Evolutionary conservation across 257 asterid species (phyloP).

Genomic region (Hygrophila difformis): DNA sequence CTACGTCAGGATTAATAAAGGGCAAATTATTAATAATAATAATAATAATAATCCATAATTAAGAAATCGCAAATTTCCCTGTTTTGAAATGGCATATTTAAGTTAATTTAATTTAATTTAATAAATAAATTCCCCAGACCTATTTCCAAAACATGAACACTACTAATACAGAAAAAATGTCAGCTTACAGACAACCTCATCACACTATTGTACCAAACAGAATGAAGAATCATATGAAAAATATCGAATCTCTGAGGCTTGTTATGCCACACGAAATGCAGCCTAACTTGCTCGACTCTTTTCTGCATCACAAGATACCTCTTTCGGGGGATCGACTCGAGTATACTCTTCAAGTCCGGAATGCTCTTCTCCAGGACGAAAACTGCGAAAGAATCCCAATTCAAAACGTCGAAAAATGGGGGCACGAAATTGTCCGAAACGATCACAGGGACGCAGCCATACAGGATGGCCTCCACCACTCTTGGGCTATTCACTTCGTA

Average conservation of each 20-base stretch:
- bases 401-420: slow-evolving; percentile 65
- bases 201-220: slow-evolving; percentile 74
- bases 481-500: slow-evolving; percentile 88
- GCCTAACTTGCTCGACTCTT: slow-evolving; percentile 67
- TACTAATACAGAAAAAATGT: too few relatives aligned
- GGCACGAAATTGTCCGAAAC: slow-evolving; percentile 82
- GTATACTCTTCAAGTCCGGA: slow-evolving; percentile 62
- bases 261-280: slow-evolving; percentile 83
- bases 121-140: too few relatives aligned
- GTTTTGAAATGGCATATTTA: too few relatives aligned
- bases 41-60: too few relatives aligned
- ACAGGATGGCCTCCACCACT: slow-evolving; percentile 92
- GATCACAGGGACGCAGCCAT: slow-evolving; percentile 85
- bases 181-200: not conserved
- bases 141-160: too few relatives aligned
- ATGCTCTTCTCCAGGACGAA: slow-evolving; percentile 72
- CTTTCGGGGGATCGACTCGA: slow-evolving; percentile 42
- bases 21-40: too few relatives aligned
- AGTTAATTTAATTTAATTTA: too few relatives aligned
- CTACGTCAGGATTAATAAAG: too few relatives aligned
- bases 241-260: slow-evolving; percentile 62
- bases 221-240: slow-evolving; percentile 80
- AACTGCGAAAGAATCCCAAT: slow-evolving; percentile 84
- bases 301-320: slow-evolving; percentile 54
- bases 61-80: too few relatives aligned